Conservation (phyloP, 768 basidiomycete species). For the Phlebiopsis flavidoalba region DNA sequence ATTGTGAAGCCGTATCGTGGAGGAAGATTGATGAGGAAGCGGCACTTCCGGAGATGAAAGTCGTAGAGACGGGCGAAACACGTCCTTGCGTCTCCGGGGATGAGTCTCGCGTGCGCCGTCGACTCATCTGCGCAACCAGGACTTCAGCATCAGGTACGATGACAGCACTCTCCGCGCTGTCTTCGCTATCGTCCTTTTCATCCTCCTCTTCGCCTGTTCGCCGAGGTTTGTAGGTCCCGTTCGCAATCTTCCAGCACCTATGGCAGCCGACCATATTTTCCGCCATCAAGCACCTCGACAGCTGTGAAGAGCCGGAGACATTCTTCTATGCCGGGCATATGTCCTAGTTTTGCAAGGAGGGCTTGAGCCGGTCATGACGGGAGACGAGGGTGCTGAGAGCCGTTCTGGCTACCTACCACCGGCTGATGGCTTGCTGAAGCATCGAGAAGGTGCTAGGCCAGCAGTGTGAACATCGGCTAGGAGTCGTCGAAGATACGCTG, state of each 20-base stretch:
- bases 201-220: conserved; percentile 1
- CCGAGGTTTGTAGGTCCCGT: conserved; percentile 50
- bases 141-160: background rate
- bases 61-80: conserved; percentile 9
- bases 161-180: background rate
- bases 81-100: background rate
- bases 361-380: conserved; percentile 29
- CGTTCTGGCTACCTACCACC: conserved; percentile 11
- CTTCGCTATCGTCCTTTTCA: conserved; percentile 18
- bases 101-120: background rate
- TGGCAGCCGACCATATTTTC: conserved; percentile 93
- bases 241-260: conserved; percentile 89
- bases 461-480: conserved; percentile 57
- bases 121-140: background rate
- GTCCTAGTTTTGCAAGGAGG: conserved; percentile 41
- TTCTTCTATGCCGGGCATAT: conserved; percentile 64
- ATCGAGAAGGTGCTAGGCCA: conserved; percentile 45
- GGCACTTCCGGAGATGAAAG: conserved; percentile 4
- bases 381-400: conserved; percentile 18
- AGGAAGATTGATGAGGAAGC: conserved; percentile 11
- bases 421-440: conserved; percentile 31
- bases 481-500: conserved; percentile 62
- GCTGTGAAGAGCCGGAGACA: conserved; percentile 84
- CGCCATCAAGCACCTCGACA: conserved; percentile 91
- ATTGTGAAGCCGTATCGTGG: conserved; percentile 15